These are phyloP conservation scores for Corylus avellana DNA, from an alignment of 306 rosid species.

Conservation along the genomic window DNA sequence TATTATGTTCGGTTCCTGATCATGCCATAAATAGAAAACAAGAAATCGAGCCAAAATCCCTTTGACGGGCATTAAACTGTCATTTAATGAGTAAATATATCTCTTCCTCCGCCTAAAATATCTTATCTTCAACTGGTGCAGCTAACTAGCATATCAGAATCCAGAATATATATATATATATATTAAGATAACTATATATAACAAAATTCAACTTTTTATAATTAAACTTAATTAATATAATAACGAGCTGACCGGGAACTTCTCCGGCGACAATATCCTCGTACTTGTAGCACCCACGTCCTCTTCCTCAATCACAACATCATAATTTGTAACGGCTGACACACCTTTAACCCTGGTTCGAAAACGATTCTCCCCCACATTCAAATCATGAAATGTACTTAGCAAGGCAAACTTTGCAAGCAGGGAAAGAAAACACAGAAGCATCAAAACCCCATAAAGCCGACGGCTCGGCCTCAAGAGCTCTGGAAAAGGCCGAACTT, in stretches of 20 bases:
- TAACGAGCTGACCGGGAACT: slow-evolving; percentile 31
- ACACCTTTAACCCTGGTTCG: not conserved
- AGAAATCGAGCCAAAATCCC: too few relatives aligned
- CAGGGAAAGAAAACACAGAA: slow-evolving; percentile 38
- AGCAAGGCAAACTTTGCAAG: slow-evolving; percentile 44
- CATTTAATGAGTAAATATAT: too few relatives aligned
- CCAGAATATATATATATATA: too few relatives aligned
- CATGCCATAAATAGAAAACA: too few relatives aligned
- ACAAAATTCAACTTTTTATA: not conserved
- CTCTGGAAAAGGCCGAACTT: slow-evolving; percentile 27
- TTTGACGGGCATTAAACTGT: too few relatives aligned
- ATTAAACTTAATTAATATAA: not conserved
- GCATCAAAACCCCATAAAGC: slow-evolving; percentile 32
- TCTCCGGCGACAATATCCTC: slow-evolving; percentile 7
- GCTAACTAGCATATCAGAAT: too few relatives aligned
- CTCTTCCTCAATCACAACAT: not conserved
- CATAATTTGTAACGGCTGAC: not conserved
- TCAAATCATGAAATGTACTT: slow-evolving; percentile 33
- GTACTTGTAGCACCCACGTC: not conserved
- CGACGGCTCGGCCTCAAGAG: slow-evolving; percentile 23
- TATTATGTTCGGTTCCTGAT: too few relatives aligned
- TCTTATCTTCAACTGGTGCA: too few relatives aligned
- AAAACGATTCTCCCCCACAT: slow-evolving; percentile 5
- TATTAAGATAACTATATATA: not conserved
- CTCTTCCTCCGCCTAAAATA: too few relatives aligned